A percentile compares a stretch with the other conserved stretches of the same genome.
Conservation (phyloP, 2,329 filamentous ascomycete genomes). For the Penicillium sp. region DNA sequence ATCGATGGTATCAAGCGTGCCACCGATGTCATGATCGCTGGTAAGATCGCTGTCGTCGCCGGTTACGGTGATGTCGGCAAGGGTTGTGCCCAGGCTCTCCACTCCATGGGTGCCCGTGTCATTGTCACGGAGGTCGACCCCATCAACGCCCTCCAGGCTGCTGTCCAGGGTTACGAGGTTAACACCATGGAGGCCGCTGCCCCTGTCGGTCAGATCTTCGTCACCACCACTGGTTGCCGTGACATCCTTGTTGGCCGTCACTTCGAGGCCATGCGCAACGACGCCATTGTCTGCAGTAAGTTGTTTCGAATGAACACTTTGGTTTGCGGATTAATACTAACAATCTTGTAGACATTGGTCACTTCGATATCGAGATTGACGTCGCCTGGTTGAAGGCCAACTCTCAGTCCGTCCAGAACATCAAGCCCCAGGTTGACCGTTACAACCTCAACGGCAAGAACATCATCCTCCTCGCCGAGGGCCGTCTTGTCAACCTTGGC, state of each 20-base stretch:
- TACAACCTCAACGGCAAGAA: slow-evolving; percentile 94
- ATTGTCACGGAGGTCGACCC: slow-evolving; percentile 96
- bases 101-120: slow-evolving; percentile 96
- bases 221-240: slow-evolving; percentile 98
- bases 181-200: slow-evolving; percentile 98
- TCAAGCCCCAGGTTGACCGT: slow-evolving; percentile 99
- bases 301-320: not conserved
- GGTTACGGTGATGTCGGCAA: slow-evolving; percentile 99
- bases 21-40: slow-evolving; percentile 99
- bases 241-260: slow-evolving; percentile 90
- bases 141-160: slow-evolving; percentile 99
- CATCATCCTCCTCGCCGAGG: slow-evolving; percentile 98
- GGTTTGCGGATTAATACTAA: not conserved
- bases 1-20: slow-evolving; percentile 99
- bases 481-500: slow-evolving; percentile 98
- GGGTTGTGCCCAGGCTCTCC: slow-evolving; percentile 93
- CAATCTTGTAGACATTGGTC: slow-evolving; percentile 70
- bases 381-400: slow-evolving; percentile 99
- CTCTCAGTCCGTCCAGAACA: slow-evolving; percentile 89
- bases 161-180: slow-evolving; percentile 95
- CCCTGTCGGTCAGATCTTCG: slow-evolving; percentile 88
- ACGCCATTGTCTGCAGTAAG: slow-evolving; percentile 89
- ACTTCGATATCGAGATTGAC: slow-evolving; percentile 99
- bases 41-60: slow-evolving; percentile 96
- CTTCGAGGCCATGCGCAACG: slow-evolving; percentile 94